phyloP scores from a whole-genome alignment of 495 filamentous ascomycete species.

The Penicillium samsonianum region DNA sequence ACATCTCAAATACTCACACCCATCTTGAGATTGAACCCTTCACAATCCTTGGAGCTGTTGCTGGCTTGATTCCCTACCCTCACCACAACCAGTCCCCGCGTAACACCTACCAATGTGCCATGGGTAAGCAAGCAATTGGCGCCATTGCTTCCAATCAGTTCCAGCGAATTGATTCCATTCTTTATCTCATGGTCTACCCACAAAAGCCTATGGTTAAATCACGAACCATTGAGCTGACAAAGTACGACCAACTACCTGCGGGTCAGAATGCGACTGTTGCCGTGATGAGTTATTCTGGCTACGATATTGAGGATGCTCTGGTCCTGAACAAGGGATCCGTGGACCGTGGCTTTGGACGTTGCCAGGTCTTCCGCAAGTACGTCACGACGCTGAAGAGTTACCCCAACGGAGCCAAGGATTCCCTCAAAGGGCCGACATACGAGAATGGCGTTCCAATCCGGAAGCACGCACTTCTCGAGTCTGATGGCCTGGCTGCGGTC shows the following conservation, averaged over 20 bases:
- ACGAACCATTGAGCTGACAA: slow-evolving; percentile 91
- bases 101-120: slow-evolving; percentile 99
- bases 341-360: slow-evolving; percentile 92
- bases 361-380: slow-evolving; percentile 93
- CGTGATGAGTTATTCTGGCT: slow-evolving; percentile 98
- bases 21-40: slow-evolving; percentile 98
- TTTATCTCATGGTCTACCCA: slow-evolving; percentile 96
- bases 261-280: slow-evolving; percentile 96
- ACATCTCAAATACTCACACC: slow-evolving; percentile 77
- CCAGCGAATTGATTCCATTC: slow-evolving; percentile 88
- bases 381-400: slow-evolving; percentile 75
- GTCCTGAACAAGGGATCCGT: slow-evolving; percentile 94
- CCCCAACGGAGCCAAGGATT: slow-evolving; percentile 75
- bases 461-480: slow-evolving; percentile 73
- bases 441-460: slow-evolving; percentile 63
- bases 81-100: slow-evolving; percentile 99
- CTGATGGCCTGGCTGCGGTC: slow-evolving; percentile 80
- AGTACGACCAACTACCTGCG: slow-evolving; percentile 96
- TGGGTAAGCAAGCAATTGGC: slow-evolving; percentile 99
- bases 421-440: slow-evolving; percentile 61
- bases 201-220: slow-evolving; percentile 98
- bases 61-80: slow-evolving; percentile 94
- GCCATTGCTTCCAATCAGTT: slow-evolving; percentile 98
- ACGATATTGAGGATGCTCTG: slow-evolving; percentile 98
- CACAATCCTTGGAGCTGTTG: slow-evolving; percentile 95